Evolutionary conservation across 768 basidiomycete species (phyloP).

Genomic region (Boletus edulis): DNA sequence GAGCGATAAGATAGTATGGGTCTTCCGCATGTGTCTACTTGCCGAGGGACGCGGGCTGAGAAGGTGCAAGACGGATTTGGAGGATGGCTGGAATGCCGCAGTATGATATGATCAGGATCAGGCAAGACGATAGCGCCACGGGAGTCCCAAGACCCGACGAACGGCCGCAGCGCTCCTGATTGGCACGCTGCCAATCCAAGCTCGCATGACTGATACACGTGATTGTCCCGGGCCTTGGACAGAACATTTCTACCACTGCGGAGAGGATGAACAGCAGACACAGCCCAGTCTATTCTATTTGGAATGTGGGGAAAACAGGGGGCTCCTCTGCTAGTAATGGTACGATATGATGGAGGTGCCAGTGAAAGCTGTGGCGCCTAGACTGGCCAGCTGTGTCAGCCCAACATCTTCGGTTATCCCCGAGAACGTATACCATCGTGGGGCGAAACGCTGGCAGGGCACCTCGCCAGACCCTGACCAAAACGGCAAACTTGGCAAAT

Average conservation of each 20-base stretch:
- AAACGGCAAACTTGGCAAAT: slow-evolving; percentile 5
- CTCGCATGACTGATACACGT: not conserved
- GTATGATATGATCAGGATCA: not conserved
- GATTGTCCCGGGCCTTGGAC: not conserved
- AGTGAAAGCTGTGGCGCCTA: not conserved
- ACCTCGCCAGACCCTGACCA: not conserved
- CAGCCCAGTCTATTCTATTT: not conserved
- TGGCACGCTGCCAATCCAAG: not conserved
- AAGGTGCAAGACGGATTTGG: not conserved
- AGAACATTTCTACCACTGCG: no score
- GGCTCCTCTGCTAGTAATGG: no score
- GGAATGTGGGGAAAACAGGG: slow-evolving; percentile 1
- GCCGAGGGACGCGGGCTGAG: slow-evolving; percentile 14
- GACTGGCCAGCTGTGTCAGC: not conserved
- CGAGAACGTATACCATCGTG: not conserved
- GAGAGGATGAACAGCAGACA: not conserved
- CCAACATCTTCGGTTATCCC: not conserved
- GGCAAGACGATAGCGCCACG: not conserved
- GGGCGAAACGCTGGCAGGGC: slow-evolving; percentile 1
- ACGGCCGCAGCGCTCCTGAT: not conserved
- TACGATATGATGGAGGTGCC: no score
- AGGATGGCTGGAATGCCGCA: not conserved
- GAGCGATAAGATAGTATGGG: slow-evolving; percentile 21
- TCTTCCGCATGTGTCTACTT: not conserved
- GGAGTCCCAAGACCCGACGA: no score